Evolutionary conservation across 345 rosid genomes (phyloP), one percentile per base, ranked within the genome.

Genomic region (Ceriops zippeliana): DNA sequence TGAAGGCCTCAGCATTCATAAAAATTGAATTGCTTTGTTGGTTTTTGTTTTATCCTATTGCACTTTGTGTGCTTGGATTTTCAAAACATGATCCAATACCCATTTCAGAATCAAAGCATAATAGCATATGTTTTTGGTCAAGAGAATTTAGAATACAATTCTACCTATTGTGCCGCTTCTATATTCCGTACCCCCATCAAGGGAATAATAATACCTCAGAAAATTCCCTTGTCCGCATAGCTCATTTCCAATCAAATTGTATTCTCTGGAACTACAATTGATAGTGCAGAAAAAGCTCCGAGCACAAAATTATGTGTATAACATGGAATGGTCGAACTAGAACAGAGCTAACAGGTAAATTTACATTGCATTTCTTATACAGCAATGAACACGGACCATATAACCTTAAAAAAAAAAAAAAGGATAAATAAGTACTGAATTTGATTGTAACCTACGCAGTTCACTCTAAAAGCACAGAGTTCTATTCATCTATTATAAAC

Each of bases 401-500:
- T 47, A 51, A 1, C 64, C 16, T 24, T 21, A 69, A 24, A 24
- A 24, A 24, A 21, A 13, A 19, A 27, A 62, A 15, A 15, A 22
- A 8, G 0, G 30, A 27, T 21, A 24, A 24, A 24, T 56, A n/a
- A 24, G 59, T 8, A 1, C 28, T 10, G 58, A 56, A 56, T 15
- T 24, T 24, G 59, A 56, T 10, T 21, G 16, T 21, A 27, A 24
- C 49, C 49, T 37, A 10, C 13, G 38, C 31, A n/a, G 11, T 11
- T 74, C 58, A 61, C 32, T 61, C 66, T 47, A 52, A 30, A 22
- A 52, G n/a, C 30, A 66, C 74, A 24, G 63, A 82, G 35, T 78
- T 70, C 78, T 86, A 86, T 67, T 91, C 97, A 68, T 87, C 86
- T 79, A 68, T 87, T 9, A 83, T 78, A 67, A 85, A 79, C 82